phyloP scores from a whole-genome alignment of 495 filamentous ascomycete genomes.

The Mytilinidion resinicola region DNA sequence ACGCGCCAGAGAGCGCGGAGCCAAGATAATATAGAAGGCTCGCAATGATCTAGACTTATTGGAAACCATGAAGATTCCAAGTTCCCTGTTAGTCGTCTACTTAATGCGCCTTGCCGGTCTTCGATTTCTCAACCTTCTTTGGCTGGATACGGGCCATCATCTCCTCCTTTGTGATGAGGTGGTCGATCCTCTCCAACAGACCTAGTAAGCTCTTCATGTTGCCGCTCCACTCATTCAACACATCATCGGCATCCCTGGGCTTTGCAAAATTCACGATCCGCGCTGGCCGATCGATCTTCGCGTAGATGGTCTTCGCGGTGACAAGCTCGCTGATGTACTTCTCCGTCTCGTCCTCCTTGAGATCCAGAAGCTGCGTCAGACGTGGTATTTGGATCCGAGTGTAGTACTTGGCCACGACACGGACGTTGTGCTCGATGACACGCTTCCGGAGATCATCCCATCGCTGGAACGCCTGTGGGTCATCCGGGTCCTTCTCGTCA shows the following conservation, averaged over 20 bases:
- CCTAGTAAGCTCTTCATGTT: slow-evolving; percentile 98
- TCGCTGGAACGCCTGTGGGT: slow-evolving; percentile 70
- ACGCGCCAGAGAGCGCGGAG: slow-evolving; percentile 20
- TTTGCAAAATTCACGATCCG: slow-evolving; percentile 88
- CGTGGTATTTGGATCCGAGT: slow-evolving; percentile 90
- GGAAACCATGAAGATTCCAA: background rate
- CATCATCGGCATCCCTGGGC: slow-evolving; percentile 90
- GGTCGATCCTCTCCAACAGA: slow-evolving; percentile 87
- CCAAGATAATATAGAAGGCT: slow-evolving; percentile 13
- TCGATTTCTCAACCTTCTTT: slow-evolving; percentile 49
- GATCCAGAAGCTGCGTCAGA: slow-evolving; percentile 79
- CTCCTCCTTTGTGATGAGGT: slow-evolving; percentile 99
- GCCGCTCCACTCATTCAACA: slow-evolving; percentile 96
- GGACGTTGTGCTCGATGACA: slow-evolving; percentile 98
- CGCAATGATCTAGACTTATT: slow-evolving; percentile 17
- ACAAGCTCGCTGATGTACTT: slow-evolving; percentile 95
- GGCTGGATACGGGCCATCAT: slow-evolving; percentile 98
- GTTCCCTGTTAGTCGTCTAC: background rate
- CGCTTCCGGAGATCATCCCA: slow-evolving; percentile 95
- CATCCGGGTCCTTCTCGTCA: slow-evolving; percentile 50
- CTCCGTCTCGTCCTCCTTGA: slow-evolving; percentile 92
- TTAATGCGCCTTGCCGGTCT: slow-evolving; percentile 24
- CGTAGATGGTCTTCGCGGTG: slow-evolving; percentile 92
- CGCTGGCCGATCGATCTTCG: slow-evolving; percentile 93
- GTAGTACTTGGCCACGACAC: slow-evolving; percentile 97